Percentiles rank a stretch among this genome's conserved stretches.
Evolutionary conservation across 164 flowering plant species (phyloP).

Genomic region (Stephania japonica): DNA sequence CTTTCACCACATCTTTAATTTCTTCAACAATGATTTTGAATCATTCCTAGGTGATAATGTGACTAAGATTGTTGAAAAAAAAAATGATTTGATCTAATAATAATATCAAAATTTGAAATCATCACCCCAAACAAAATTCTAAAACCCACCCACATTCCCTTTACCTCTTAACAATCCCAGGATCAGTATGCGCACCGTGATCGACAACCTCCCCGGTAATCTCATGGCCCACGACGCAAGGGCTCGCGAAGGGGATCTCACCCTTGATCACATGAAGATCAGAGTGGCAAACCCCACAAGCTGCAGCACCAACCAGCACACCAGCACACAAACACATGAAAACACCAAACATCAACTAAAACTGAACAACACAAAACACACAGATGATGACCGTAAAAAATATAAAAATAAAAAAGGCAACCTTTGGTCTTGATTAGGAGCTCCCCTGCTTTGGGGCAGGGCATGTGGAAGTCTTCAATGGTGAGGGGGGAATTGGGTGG

Average conservation of each 20-base stretch:
- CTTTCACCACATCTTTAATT: not conserved
- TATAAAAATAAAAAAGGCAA: not conserved
- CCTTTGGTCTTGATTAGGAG: slow-evolving; percentile 92
- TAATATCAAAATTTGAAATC: not conserved
- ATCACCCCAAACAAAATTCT: not conserved
- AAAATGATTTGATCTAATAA: not conserved
- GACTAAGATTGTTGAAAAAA: too few species aligned
- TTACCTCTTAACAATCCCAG: slow-evolving; percentile 56
- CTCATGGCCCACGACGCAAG: slow-evolving; percentile 96
- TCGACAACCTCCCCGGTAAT: slow-evolving; percentile 98
- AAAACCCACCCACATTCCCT: not conserved
- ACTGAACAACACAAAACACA: not conserved
- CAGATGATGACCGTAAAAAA: not conserved
- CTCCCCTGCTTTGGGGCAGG: slow-evolving; percentile 89
- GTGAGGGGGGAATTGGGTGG: slow-evolving; percentile 62
- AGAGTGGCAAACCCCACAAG: slow-evolving; percentile 98
- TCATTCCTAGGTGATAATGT: not conserved
- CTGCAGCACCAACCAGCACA: slow-evolving; percentile 27
- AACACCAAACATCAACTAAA: not conserved
- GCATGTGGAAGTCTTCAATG: slow-evolving; percentile 85
- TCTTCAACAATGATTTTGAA: not conserved
- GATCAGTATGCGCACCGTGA: slow-evolving; percentile 72
- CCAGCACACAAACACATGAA: not conserved
- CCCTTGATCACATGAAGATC: slow-evolving; percentile 98
- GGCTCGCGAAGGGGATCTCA: slow-evolving; percentile 88